phyloP scores from a whole-genome alignment of 768 basidiomycete genomes.

The Saitozyma sp. region DNA sequence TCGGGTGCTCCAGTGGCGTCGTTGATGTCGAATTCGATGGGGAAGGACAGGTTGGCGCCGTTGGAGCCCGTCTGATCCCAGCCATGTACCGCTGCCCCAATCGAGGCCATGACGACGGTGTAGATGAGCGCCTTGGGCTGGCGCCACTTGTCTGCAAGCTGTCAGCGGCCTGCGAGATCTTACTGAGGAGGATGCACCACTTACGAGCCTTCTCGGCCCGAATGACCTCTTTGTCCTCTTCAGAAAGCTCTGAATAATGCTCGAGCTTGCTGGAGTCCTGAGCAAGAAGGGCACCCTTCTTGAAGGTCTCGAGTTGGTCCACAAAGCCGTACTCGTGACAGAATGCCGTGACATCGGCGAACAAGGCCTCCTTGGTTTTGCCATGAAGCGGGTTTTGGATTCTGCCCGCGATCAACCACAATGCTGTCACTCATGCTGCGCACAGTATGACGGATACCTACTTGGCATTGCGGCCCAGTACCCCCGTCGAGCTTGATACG shows the following conservation, averaged over 20 bases:
- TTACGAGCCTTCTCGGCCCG: conserved; percentile 38
- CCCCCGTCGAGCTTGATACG: no score
- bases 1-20: conserved; percentile 10
- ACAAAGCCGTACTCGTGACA: conserved; percentile 32
- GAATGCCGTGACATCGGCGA: conserved; percentile 30
- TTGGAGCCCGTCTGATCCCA: conserved; percentile 46
- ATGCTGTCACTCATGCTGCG: no score
- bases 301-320: conserved; percentile 34
- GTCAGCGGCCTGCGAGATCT: conserved; percentile 1
- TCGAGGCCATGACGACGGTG: conserved; percentile 28
- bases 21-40: conserved; percentile 45
- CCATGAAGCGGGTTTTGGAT: conserved; percentile 36
- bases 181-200: conserved; percentile 5
- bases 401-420: conserved; percentile 2
- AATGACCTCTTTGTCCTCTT: conserved; percentile 41
- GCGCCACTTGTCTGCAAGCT: conserved; percentile 27
- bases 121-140: conserved; percentile 39
- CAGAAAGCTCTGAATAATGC: conserved; percentile 29
- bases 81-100: conserved; percentile 39
- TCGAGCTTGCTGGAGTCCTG: conserved; percentile 39
- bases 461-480: no score
- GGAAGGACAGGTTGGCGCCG: conserved; percentile 49
- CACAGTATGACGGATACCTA: no score
- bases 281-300: conserved; percentile 41
- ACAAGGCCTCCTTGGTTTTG: conserved; percentile 24